phyloP scores from a whole-genome alignment of 352 stramenopile species.

The Globisporangium acanthophoron region DNA sequence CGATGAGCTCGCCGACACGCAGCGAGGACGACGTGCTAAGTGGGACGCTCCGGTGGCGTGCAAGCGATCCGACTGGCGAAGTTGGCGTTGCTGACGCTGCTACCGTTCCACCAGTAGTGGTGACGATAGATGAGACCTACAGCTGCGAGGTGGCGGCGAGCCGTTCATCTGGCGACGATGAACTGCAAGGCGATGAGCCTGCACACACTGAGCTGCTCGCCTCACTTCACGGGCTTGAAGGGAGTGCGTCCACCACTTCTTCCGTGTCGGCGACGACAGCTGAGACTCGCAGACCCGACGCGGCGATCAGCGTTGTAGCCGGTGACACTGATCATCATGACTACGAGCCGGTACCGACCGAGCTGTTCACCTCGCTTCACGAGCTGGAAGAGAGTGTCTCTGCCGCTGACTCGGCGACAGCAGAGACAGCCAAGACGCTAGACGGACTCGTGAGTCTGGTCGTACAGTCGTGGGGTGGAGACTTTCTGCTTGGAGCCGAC shows the following conservation, averaged over 20 bases:
- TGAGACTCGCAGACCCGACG: not conserved
- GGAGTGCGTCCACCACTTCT: not conserved
- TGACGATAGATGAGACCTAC: not conserved
- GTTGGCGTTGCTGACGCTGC: not conserved
- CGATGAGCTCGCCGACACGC: not conserved
- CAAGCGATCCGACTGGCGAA: not conserved
- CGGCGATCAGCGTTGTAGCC: not conserved
- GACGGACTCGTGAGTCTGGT: constrained; percentile 17
- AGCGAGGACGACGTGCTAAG: constrained; percentile 3
- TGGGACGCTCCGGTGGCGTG: not conserved
- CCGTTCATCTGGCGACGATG: not conserved
- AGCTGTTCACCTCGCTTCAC: not conserved
- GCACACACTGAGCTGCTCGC: not conserved
- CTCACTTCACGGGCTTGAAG: not conserved
- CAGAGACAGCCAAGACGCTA: constrained; percentile 12
- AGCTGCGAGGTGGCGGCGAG: not conserved
- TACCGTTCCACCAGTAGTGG: not conserved
- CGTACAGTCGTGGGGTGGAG: constrained; percentile 13
- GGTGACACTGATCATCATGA: not conserved
- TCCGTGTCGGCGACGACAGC: not conserved
- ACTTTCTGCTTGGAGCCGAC: constrained; percentile 4
- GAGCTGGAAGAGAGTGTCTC: no score
- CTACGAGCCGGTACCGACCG: not conserved
- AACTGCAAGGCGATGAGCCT: not conserved
- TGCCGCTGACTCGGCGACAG: not conserved